Conservation (phyloP, 169 alveolate genomes). For the Plasmodium relictum region DNA sequence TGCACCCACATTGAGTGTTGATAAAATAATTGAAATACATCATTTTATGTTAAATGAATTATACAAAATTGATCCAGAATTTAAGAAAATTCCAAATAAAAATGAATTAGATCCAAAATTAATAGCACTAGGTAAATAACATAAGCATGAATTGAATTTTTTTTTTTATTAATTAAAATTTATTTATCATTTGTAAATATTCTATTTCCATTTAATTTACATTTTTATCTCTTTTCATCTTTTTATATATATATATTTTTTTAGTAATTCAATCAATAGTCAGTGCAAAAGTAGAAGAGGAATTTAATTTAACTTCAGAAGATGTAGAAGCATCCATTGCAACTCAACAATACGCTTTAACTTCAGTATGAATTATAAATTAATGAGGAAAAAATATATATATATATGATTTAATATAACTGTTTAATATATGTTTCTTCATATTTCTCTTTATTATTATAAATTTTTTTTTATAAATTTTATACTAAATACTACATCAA, state of each 20-base stretch:
- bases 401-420: background rate
- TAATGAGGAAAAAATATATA: background rate
- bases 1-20: conserved; percentile 75
- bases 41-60: conserved; percentile 89
- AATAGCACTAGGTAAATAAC: conserved; percentile 76
- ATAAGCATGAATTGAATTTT: background rate
- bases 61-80: conserved; percentile 80
- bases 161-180: background rate
- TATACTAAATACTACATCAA: no score
- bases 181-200: background rate
- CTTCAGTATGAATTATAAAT: conserved; percentile 57
- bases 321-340: conserved; percentile 88
- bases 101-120: conserved; percentile 84
- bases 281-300: conserved; percentile 90
- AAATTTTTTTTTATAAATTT: background rate
- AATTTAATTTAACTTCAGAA: conserved; percentile 86
- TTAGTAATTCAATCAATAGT: conserved; percentile 87
- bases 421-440: background rate
- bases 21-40: conserved; percentile 84
- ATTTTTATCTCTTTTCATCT: background rate
- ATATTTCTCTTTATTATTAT: background rate
- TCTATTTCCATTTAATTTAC: background rate
- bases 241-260: background rate
- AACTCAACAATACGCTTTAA: conserved; percentile 83
- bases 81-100: conserved; percentile 79